A percentile compares a stretch with the other conserved stretches of the same genome.
Conservation (phyloP, 345 rosid species). For the Citrus inodora region DNA sequence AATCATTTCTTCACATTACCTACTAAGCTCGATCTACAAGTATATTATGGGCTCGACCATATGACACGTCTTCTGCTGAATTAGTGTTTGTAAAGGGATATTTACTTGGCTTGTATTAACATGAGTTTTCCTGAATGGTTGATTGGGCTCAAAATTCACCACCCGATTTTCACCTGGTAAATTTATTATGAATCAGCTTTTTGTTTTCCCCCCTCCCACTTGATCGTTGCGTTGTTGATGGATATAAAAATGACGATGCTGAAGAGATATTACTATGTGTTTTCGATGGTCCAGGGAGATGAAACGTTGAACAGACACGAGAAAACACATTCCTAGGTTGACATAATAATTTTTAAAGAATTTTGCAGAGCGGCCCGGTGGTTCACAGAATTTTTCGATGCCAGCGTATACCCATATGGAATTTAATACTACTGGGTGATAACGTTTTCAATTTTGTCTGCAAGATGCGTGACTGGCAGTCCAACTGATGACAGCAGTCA, state of each 20-base stretch:
- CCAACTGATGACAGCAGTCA: background rate
- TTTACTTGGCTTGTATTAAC: too few species aligned
- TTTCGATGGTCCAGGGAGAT: background rate
- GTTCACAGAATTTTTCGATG: background rate
- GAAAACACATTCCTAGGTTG: too few species aligned
- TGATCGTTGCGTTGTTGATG: too few species aligned
- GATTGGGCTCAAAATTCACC: too few species aligned
- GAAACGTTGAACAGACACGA: background rate
- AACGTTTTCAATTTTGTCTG: background rate
- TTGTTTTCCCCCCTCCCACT: too few species aligned
- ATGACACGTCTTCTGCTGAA: too few species aligned
- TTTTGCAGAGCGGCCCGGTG: background rate
- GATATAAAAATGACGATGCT: too few species aligned
- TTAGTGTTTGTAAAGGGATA: too few species aligned
- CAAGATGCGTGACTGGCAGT: background rate
- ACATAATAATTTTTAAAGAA: background rate
- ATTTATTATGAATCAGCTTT: too few species aligned
- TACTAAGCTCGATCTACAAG: background rate
- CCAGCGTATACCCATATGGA: background rate
- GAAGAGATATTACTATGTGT: background rate
- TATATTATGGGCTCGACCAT: background rate
- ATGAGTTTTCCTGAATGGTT: too few species aligned
- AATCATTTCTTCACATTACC: too few species aligned
- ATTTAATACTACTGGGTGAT: background rate
- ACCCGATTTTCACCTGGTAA: too few species aligned